phyloP scores from a whole-genome alignment of 257 asterid genomes.

The Anisodus tanguticus region DNA sequence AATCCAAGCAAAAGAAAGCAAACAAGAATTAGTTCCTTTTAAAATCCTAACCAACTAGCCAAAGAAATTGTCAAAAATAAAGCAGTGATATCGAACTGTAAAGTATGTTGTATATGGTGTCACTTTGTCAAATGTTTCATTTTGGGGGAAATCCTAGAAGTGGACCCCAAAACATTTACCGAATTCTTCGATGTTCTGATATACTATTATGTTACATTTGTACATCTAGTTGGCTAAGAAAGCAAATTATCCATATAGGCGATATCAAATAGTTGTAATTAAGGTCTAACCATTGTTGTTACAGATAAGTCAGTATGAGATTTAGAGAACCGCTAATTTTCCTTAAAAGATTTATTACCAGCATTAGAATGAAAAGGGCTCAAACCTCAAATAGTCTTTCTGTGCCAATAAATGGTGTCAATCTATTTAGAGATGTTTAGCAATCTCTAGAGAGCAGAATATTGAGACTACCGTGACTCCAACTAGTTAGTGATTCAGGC shows the following conservation, averaged over 20 bases:
- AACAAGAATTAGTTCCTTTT: neutral
- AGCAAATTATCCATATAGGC: neutral
- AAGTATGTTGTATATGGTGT: neutral
- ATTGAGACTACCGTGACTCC: neutral
- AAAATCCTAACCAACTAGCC: neutral
- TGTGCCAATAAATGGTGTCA: neutral
- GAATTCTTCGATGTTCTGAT: neutral
- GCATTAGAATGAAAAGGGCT: neutral
- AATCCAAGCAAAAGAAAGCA: neutral
- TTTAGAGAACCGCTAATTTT: neutral
- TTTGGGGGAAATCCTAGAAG: neutral
- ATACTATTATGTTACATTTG: neutral
- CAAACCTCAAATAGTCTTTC: neutral
- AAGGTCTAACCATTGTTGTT: slow-evolving; percentile 10
- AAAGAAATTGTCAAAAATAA: neutral
- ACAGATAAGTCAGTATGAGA: neutral
- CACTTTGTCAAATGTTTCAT: slow-evolving; percentile 4
- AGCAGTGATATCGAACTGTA: neutral
- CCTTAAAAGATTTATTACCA: neutral
- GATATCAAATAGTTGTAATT: neutral
- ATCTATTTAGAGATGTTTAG: neutral
- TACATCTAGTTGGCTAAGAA: slow-evolving; percentile 7
- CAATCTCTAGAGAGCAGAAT: neutral
- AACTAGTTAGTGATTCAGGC: neutral
- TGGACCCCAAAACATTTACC: neutral